A percentile compares a stretch with the other conserved stretches of the same genome.
Conservation (phyloP, 164 flowering plant species). For the Amborella trichopoda region DNA sequence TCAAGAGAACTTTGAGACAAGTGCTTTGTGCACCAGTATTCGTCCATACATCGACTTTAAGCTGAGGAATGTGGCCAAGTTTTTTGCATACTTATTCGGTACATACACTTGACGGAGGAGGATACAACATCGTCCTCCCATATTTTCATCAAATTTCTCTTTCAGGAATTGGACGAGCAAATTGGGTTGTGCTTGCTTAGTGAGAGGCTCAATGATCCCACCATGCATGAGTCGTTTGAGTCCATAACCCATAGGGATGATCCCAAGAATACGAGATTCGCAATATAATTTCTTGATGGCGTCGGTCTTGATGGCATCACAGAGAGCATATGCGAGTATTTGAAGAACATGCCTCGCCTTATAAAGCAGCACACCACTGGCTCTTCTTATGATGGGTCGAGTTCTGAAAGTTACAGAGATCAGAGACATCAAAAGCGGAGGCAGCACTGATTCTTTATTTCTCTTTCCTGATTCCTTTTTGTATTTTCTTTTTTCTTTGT, state of each 20-base stretch:
- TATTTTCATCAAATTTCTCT: conserved; percentile 87
- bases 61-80: conserved; percentile 88
- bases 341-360: conserved; percentile 84
- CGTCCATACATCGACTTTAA: conserved; percentile 88
- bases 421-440: no score
- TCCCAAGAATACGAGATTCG: conserved; percentile 78
- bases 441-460: no score
- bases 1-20: conserved; percentile 88
- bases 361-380: conserved; percentile 98
- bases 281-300: conserved; percentile 86
- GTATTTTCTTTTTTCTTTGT: no score
- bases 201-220: conserved; percentile 64
- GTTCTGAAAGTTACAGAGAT: no score
- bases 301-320: conserved; percentile 95
- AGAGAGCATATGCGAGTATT: conserved; percentile 72
- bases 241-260: conserved; percentile 82
- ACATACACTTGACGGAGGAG: conserved; percentile 90
- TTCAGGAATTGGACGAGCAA: conserved; percentile 91
- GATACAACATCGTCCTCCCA: conserved; percentile 97
- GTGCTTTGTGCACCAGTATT: conserved; percentile 88
- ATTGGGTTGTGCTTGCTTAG: conserved; percentile 71
- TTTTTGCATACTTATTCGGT: conserved; percentile 92
- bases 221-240: conserved; percentile 71
- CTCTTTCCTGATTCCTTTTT: no score
- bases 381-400: no score